These are phyloP conservation scores for Cladosporium cucumerinum DNA, from an alignment of 2,329 filamentous ascomycete species.

Conservation along the genomic window DNA sequence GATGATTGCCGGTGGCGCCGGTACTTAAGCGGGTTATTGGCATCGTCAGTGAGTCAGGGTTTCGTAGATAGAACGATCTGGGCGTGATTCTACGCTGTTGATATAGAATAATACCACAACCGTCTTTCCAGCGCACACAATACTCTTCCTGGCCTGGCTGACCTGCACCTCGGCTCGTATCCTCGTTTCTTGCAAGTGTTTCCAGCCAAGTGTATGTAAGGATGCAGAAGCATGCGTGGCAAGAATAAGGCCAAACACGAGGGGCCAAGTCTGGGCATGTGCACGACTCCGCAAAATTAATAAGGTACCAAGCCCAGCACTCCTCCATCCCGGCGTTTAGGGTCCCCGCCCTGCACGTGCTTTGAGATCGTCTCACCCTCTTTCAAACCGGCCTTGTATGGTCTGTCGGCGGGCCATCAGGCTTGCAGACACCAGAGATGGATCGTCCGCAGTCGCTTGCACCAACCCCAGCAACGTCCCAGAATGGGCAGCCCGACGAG, in stretches of 20 bases:
- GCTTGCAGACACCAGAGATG: neutral
- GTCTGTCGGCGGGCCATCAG: neutral
- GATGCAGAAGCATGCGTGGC: slow-evolving; percentile 2
- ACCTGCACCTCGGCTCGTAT: neutral
- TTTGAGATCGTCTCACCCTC: neutral
- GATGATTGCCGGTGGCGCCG: neutral
- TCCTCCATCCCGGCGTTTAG: neutral
- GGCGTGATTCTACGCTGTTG: neutral
- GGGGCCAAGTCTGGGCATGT: slow-evolving; percentile 4
- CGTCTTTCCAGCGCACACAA: neutral
- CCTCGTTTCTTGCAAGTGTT: neutral
- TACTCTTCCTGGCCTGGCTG: neutral
- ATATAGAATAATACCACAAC: neutral
- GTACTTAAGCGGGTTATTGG: neutral
- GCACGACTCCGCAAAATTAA: slow-evolving; percentile 5
- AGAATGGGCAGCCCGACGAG: slow-evolving; percentile 1
- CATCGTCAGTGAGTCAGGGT: neutral
- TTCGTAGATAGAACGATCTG: neutral
- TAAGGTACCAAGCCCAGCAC: neutral
- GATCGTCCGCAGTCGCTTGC: neutral
- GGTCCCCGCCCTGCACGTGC: neutral
- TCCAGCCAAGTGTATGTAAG: neutral
- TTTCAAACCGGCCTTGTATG: neutral
- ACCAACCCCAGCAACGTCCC: slow-evolving; percentile 1
- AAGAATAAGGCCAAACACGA: neutral